Percentiles rank a stretch among this genome's conserved stretches.
Conservation (phyloP, 345 rosid species). For the Rubroshorea leprosula region DNA sequence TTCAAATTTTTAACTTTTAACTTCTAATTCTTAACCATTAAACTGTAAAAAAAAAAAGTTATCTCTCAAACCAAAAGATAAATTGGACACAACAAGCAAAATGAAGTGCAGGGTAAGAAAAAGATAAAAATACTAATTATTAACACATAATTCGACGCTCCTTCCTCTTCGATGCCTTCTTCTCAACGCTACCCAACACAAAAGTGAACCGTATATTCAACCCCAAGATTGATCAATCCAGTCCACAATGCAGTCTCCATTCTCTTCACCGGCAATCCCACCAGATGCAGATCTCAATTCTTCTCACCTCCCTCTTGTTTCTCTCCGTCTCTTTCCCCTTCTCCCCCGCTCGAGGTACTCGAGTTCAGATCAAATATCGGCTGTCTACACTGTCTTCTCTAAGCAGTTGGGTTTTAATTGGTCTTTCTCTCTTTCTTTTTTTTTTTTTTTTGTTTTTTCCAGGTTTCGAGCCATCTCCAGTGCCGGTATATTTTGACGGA, state of each 20-base stretch:
- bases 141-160: too few relatives aligned
- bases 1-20: too few relatives aligned
- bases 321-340: neutral
- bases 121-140: too few relatives aligned
- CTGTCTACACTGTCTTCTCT: neutral
- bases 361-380: neutral
- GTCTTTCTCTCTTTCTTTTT: too few relatives aligned
- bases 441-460: neutral
- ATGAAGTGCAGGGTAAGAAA: too few relatives aligned
- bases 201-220: neutral
- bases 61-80: too few relatives aligned
- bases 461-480: conserved; percentile 27
- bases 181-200: conserved; percentile 3
- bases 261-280: conserved; percentile 2
- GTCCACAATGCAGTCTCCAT: conserved; percentile 2
- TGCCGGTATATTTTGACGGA: conserved; percentile 3
- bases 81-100: too few relatives aligned
- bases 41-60: conserved; percentile 2
- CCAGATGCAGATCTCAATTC: conserved; percentile 21
- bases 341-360: conserved; percentile 3
- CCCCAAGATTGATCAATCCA: neutral
- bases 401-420: neutral
- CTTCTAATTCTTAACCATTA: too few relatives aligned
- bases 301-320: neutral
- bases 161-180: conserved; percentile 7